Percentiles rank a stretch among this genome's conserved stretches.
Conservation (phyloP, 768 basidiomycete genomes). For the Mycena epipterygia region DNA sequence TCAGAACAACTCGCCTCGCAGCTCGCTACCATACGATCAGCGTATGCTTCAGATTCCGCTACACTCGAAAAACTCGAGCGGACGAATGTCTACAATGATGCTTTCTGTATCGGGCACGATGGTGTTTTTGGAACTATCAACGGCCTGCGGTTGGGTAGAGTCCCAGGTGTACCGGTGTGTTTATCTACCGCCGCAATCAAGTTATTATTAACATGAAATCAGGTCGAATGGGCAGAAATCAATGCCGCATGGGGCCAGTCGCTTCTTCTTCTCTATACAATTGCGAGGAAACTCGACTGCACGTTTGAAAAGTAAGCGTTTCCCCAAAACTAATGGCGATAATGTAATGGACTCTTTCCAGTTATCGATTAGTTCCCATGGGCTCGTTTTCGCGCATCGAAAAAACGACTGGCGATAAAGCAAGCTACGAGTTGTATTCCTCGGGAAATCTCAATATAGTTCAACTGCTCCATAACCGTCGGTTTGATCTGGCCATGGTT, state of each 20-base stretch:
- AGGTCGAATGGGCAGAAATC: constrained; percentile 99
- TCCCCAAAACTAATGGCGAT: neutral
- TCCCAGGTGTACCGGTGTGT: constrained; percentile 84
- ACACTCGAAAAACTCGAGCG: constrained; percentile 88
- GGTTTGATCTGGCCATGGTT: constrained; percentile 97
- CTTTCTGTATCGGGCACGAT: constrained; percentile 95
- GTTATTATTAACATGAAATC: constrained; percentile 19
- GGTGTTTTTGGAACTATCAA: constrained; percentile 99
- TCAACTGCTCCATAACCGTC: constrained; percentile 91
- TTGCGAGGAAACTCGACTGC: constrained; percentile 92
- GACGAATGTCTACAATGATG: constrained; percentile 96
- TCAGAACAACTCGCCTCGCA: constrained; percentile 78
- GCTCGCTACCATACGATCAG: constrained; percentile 78
- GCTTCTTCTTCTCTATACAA: constrained; percentile 89
- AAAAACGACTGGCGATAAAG: constrained; percentile 83
- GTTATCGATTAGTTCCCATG: constrained; percentile 93
- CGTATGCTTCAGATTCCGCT: constrained; percentile 82
- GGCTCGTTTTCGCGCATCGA: constrained; percentile 97
- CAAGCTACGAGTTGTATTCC: constrained; percentile 92
- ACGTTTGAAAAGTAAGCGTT: constrained; percentile 83
- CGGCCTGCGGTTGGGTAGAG: constrained; percentile 90
- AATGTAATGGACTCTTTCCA: constrained; percentile 46
- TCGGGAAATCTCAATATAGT: constrained; percentile 94
- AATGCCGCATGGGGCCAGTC: constrained; percentile 99
- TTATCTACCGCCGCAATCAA: neutral